A percentile compares a stretch with the other conserved stretches of the same genome.
Conservation (phyloP, 176 grass and related monocot species). For the Carex cristatella region DNA sequence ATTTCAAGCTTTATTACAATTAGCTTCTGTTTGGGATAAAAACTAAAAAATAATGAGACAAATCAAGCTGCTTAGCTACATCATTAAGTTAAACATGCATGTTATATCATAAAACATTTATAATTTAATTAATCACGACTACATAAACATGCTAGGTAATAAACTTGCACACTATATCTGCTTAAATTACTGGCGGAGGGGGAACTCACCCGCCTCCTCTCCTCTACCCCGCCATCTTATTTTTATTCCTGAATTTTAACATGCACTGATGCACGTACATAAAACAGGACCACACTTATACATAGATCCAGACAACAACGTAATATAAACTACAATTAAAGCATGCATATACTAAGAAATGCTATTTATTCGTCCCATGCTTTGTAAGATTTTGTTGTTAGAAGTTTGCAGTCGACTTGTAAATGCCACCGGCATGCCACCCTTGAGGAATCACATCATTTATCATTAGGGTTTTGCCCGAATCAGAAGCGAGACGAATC, state of each 20-base stretch:
- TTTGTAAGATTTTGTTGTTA: not conserved
- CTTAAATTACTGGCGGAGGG: not conserved
- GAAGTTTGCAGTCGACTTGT: conserved; percentile 17
- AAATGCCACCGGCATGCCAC: conserved; percentile 11
- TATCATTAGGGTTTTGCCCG: not conserved
- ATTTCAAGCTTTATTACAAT: not conserved
- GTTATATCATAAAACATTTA: not conserved
- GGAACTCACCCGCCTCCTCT: conserved; percentile 7
- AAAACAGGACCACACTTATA: not conserved
- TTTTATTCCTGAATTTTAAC: not conserved
- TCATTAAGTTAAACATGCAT: not conserved
- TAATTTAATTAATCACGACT: not conserved
- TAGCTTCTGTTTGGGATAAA: not conserved
- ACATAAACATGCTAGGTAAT: not conserved
- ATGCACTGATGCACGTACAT: not conserved
- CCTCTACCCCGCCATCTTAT: not conserved
- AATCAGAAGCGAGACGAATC: not conserved
- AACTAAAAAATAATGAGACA: not conserved
- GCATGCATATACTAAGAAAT: not conserved
- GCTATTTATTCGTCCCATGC: not conserved
- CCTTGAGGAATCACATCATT: conserved; percentile 1
- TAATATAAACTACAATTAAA: not conserved
- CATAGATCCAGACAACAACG: not conserved
- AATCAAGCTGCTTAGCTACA: not conserved
- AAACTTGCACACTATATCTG: not conserved